Percentiles rank a stretch among this genome's conserved stretches.
Evolutionary conservation across 306 rosid genomes (phyloP).

Genomic region (Canavalia gladiata): DNA sequence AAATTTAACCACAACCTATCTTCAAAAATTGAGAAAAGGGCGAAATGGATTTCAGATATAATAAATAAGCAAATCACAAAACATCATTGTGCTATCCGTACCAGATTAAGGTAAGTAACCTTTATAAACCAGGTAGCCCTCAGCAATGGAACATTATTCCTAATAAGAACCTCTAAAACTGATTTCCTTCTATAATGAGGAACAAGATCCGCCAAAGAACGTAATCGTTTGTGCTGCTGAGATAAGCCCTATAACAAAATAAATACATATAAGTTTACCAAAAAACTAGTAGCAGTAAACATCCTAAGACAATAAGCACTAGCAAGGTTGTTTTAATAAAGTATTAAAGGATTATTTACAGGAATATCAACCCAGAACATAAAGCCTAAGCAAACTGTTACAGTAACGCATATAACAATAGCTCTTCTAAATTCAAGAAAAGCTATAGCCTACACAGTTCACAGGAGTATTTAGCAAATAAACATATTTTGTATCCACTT

Average conservation of each 20-base stretch:
- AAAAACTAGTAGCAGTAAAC: slow-evolving; percentile 12
- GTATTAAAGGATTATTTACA: slow-evolving; percentile 24
- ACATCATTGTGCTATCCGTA: slow-evolving; percentile 42
- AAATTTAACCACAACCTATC: slow-evolving; percentile 53
- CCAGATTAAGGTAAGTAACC: slow-evolving; percentile 93
- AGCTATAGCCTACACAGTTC: neutral
- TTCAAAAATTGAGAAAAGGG: slow-evolving; percentile 32
- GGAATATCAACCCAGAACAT: slow-evolving; percentile 26
- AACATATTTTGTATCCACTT: slow-evolving; percentile 10
- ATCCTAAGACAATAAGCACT: slow-evolving; percentile 1
- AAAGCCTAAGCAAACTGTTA: slow-evolving; percentile 2
- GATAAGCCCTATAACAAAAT: slow-evolving; percentile 78
- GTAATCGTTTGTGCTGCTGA: slow-evolving; percentile 84
- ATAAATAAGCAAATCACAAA: slow-evolving; percentile 1
- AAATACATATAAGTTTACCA: neutral
- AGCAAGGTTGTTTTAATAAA: neutral
- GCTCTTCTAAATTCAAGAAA: slow-evolving; percentile 24
- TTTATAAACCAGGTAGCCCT: slow-evolving; percentile 96
- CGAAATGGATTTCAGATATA: neutral
- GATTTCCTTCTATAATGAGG: slow-evolving; percentile 76
- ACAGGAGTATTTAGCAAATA: slow-evolving; percentile 3
- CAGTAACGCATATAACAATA: neutral
- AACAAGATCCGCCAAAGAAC: slow-evolving; percentile 79
- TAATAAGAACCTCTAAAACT: slow-evolving; percentile 83
- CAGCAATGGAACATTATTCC: slow-evolving; percentile 90